phyloP scores from a whole-genome alignment of 352 stramenopile genomes.

The Phytophthora cactorum region DNA sequence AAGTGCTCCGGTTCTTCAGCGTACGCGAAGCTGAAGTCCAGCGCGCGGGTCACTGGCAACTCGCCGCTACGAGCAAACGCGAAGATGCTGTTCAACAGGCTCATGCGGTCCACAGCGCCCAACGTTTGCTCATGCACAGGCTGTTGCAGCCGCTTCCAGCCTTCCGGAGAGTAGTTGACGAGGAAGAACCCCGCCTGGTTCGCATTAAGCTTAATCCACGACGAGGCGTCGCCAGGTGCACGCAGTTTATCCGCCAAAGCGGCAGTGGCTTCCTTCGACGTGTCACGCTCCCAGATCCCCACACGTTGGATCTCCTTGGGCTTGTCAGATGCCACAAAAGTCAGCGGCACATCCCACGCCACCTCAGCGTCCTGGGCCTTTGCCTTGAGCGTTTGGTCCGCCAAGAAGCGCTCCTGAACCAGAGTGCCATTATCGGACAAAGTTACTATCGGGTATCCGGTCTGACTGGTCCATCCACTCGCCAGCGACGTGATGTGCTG shows the following conservation, averaged over 20 bases:
- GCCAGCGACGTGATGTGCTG: slow-evolving; percentile 94
- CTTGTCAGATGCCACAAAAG: slow-evolving; percentile 58
- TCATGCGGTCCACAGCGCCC: slow-evolving; percentile 90
- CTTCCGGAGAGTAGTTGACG: slow-evolving; percentile 91
- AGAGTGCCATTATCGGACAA: slow-evolving; percentile 70
- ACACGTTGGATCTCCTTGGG: slow-evolving; percentile 57
- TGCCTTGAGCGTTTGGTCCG: slow-evolving; percentile 80
- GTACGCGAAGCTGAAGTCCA: slow-evolving; percentile 77
- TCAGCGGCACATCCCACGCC: slow-evolving; percentile 88
- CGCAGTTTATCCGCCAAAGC: slow-evolving; percentile 67
- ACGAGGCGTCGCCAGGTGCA: slow-evolving; percentile 28
- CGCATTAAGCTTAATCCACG: slow-evolving; percentile 97
- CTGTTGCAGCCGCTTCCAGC: slow-evolving; percentile 85
- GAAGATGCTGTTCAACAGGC: slow-evolving; percentile 94
- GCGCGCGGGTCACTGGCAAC: slow-evolving; percentile 53
- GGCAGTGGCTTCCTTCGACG: slow-evolving; percentile 24
- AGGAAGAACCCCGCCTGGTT: slow-evolving; percentile 96
- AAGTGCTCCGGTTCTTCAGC: slow-evolving; percentile 65
- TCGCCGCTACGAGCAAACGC: slow-evolving; percentile 84
- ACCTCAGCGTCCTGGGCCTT: slow-evolving; percentile 29
- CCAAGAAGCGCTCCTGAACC: slow-evolving; percentile 93
- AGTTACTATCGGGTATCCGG: slow-evolving; percentile 93
- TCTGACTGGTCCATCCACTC: slow-evolving; percentile 93
- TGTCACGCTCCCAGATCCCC: slow-evolving; percentile 62
- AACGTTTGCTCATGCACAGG: slow-evolving; percentile 65